These are phyloP conservation scores for Phytophthora pisi DNA, from an alignment of 352 stramenopile genomes.

Conservation along the genomic window DNA sequence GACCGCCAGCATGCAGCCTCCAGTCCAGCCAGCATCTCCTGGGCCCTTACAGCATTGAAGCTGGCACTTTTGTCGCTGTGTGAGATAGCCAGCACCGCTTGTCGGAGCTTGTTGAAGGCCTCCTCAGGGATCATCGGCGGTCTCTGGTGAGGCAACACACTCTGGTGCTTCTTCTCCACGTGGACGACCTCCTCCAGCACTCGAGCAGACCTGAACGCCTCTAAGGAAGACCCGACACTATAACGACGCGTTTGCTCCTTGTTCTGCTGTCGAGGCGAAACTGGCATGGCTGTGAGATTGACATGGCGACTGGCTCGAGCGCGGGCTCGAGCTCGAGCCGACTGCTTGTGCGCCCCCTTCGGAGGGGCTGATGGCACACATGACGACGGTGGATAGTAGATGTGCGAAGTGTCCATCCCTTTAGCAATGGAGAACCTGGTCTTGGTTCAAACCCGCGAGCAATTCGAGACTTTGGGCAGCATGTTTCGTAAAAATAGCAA, in stretches of 20 bases:
- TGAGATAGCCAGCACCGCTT: conserved; percentile 6
- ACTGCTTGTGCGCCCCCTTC: conserved; percentile 36
- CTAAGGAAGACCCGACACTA: neutral
- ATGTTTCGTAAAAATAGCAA: conserved; percentile 22
- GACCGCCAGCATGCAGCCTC: conserved; percentile 47
- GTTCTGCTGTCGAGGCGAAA: conserved; percentile 1
- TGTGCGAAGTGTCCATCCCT: conserved; percentile 30
- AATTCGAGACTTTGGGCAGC: neutral
- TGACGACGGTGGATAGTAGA: conserved; percentile 14
- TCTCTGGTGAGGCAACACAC: neutral
- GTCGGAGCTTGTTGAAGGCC: conserved; percentile 35
- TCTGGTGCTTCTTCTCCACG: conserved; percentile 31
- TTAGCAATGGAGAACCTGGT: neutral
- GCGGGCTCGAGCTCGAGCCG: conserved; percentile 27
- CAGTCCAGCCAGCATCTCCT: conserved; percentile 33
- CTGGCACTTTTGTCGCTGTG: neutral
- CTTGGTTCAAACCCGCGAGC: neutral
- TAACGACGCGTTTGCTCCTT: conserved; percentile 5
- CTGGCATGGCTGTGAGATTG: conserved; percentile 13
- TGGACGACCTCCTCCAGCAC: conserved; percentile 41
- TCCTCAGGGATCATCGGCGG: conserved; percentile 34
- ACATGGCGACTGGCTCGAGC: conserved; percentile 21
- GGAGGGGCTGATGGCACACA: conserved; percentile 16
- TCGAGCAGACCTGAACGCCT: conserved; percentile 38
- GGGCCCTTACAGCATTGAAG: conserved; percentile 8